Percentiles rank a stretch among this genome's conserved stretches.
phyloP scores from a whole-genome alignment of 345 rosid genomes.

The Erodium maritimum region DNA sequence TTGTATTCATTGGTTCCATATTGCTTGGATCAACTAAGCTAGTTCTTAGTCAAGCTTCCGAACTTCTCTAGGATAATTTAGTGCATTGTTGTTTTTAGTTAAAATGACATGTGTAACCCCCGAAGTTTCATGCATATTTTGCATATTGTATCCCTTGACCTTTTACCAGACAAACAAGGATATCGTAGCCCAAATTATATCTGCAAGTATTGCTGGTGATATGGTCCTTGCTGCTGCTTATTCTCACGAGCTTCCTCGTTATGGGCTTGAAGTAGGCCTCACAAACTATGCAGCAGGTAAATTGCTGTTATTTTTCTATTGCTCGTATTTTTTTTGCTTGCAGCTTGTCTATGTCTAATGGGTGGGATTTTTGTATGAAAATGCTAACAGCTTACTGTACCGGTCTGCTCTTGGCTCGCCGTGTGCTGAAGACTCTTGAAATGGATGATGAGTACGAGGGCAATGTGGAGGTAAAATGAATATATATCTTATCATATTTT shows the following conservation, averaged over 20 bases:
- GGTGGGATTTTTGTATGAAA: not conserved
- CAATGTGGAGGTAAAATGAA: slow-evolving; percentile 44
- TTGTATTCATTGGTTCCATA: not conserved
- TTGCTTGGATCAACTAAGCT: not conserved
- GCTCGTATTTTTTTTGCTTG: not conserved
- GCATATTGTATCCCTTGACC: slow-evolving; percentile 11
- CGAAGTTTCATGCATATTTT: not conserved
- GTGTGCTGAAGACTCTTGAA: slow-evolving; percentile 54
- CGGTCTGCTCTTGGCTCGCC: slow-evolving; percentile 70
- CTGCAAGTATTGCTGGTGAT: slow-evolving; percentile 52
- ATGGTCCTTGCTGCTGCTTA: slow-evolving; percentile 52
- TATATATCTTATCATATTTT: not conserved
- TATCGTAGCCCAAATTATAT: slow-evolving; percentile 42
- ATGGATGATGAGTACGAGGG: slow-evolving; percentile 65
- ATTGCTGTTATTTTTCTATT: not conserved
- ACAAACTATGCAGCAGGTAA: slow-evolving; percentile 66
- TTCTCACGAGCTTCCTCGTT: slow-evolving; percentile 48
- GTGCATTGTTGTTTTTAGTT: not conserved
- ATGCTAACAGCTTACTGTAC: slow-evolving; percentile 52
- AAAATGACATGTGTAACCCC: not conserved
- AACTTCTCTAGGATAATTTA: not conserved
- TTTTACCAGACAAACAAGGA: slow-evolving; percentile 50
- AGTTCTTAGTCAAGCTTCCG: no score
- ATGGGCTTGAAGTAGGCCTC: slow-evolving; percentile 59
- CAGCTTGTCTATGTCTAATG: not conserved